Evolutionary conservation across 805 yeast genomes (phyloP).

Genomic region (Osmozyma mogii): DNA sequence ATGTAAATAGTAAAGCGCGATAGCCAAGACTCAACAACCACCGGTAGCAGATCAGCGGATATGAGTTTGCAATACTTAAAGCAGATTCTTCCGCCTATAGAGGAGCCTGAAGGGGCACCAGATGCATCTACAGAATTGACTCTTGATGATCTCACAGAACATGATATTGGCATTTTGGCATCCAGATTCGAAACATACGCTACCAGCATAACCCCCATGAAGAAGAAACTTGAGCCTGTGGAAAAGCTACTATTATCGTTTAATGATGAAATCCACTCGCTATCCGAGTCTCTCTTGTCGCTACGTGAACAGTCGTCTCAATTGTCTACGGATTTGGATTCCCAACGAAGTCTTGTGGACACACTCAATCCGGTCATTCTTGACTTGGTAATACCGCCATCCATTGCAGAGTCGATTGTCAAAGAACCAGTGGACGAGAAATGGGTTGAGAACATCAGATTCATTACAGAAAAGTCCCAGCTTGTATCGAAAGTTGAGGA

Average conservation of each 20-base stretch:
- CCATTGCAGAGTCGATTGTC: slow-evolving; percentile 48
- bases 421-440: slow-evolving; percentile 46
- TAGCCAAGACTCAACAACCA: too few species aligned
- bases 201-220: slow-evolving; percentile 7
- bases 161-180: slow-evolving; percentile 10
- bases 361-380: slow-evolving; percentile 68
- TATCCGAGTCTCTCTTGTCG: slow-evolving; percentile 24
- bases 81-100: too few species aligned
- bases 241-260: slow-evolving; percentile 47
- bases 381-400: slow-evolving; percentile 71
- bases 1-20: too few species aligned
- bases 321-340: slow-evolving; percentile 19
- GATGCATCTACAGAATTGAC: not conserved
- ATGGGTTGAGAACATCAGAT: slow-evolving; percentile 64
- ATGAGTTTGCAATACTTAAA: too few species aligned
- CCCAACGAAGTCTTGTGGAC: slow-evolving; percentile 23
- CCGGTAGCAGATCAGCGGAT: too few species aligned
- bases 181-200: slow-evolving; percentile 9
- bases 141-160: slow-evolving; percentile 8
- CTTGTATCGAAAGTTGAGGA: slow-evolving; percentile 33
- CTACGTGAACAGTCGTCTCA: slow-evolving; percentile 28
- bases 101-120: not conserved
- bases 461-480: slow-evolving; percentile 49
- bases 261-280: slow-evolving; percentile 38
- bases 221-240: slow-evolving; percentile 38